A percentile compares a stretch with the other conserved stretches of the same genome.
These are phyloP conservation scores for Iris pallida DNA, from an alignment of 116 monocot species.

Conservation along the genomic window DNA sequence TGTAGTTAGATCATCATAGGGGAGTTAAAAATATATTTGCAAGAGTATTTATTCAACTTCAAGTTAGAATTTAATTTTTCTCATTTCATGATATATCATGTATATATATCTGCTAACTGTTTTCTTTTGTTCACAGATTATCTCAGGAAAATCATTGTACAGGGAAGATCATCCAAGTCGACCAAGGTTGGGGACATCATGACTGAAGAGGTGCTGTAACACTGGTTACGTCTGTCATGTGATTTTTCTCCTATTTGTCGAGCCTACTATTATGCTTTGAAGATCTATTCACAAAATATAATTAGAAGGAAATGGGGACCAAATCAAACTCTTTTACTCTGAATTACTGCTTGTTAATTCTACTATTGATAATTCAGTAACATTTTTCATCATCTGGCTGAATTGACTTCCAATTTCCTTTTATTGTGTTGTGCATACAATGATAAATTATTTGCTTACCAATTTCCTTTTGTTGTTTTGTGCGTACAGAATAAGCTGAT, in stretches of 20 bases:
- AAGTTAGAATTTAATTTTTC: too few relatives aligned
- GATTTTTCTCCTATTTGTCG: neutral
- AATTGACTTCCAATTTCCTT: too few relatives aligned
- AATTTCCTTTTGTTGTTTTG: slow-evolving; percentile 7
- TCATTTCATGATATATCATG: too few relatives aligned
- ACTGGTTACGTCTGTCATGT: neutral
- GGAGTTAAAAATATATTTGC: too few relatives aligned
- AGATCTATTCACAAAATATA: neutral
- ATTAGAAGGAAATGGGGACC: too few relatives aligned
- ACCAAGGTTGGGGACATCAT: slow-evolving; percentile 99
- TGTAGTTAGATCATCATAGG: too few relatives aligned
- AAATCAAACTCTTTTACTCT: too few relatives aligned
- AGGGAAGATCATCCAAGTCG: slow-evolving; percentile 94
- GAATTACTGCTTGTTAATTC: too few relatives aligned
- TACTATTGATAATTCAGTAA: too few relatives aligned
- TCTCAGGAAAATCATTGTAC: slow-evolving; percentile 92
- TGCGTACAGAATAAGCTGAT: slow-evolving; percentile 80
- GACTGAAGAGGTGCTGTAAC: slow-evolving; percentile 82
- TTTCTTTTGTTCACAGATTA: slow-evolving; percentile 60
- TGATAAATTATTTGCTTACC: too few relatives aligned
- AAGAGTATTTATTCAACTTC: too few relatives aligned
- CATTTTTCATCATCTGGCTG: too few relatives aligned
- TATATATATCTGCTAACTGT: neutral
- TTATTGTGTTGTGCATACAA: neutral
- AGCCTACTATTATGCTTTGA: neutral